Evolutionary conservation across 2,329 filamentous ascomycete species (phyloP).

Genomic region (Leptodontidium sp.): DNA sequence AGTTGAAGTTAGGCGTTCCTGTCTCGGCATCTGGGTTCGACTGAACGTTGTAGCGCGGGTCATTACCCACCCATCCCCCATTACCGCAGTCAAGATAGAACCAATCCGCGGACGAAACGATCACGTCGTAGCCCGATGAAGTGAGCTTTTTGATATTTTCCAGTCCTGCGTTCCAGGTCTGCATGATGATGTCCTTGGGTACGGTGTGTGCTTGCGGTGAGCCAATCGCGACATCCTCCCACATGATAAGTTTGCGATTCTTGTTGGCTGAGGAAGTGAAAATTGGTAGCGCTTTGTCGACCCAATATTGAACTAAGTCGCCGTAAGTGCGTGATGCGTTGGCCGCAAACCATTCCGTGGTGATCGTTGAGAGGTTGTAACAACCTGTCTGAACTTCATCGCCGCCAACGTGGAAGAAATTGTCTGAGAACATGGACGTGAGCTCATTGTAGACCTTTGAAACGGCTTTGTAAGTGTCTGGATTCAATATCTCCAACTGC

Average conservation of each 20-base stretch:
- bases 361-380: constrained; percentile 63
- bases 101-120: constrained; percentile 77
- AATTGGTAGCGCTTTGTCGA: constrained; percentile 66
- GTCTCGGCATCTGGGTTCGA: constrained; percentile 68
- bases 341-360: constrained; percentile 69
- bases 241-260: constrained; percentile 70
- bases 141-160: constrained; percentile 67
- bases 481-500: constrained; percentile 74
- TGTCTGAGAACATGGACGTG: constrained; percentile 73
- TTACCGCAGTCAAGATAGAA: constrained; percentile 86
- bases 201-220: constrained; percentile 61
- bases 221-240: constrained; percentile 83
- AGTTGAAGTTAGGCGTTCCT: constrained; percentile 55
- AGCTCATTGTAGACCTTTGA: constrained; percentile 70
- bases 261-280: constrained; percentile 71
- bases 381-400: constrained; percentile 72
- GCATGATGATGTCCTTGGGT: constrained; percentile 75
- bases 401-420: constrained; percentile 84
- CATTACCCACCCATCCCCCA: constrained; percentile 75
- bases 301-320: constrained; percentile 73
- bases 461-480: constrained; percentile 68
- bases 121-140: constrained; percentile 70
- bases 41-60: constrained; percentile 62
- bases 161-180: constrained; percentile 75
- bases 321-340: constrained; percentile 75